Percentiles rank a stretch among this genome's conserved stretches.
phyloP scores from a whole-genome alignment of 2,329 filamentous ascomycete genomes.

The Colletotrichum musae region DNA sequence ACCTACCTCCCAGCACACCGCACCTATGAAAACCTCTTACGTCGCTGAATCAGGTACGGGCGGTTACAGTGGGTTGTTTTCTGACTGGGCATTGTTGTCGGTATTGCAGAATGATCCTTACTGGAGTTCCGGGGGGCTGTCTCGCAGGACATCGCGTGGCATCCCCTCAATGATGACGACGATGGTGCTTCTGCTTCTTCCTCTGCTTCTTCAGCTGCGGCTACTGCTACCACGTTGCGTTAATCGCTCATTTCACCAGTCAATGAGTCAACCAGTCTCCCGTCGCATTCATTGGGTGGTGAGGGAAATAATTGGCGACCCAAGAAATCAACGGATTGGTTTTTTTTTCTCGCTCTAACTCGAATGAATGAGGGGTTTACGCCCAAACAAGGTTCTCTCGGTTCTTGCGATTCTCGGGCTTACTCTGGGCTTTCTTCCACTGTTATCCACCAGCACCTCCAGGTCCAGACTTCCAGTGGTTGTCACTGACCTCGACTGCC shows the following conservation, averaged over 20 bases:
- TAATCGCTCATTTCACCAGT: constrained; percentile 32
- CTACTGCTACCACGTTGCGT: neutral
- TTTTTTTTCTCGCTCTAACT: constrained; percentile 31
- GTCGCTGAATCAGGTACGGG: constrained; percentile 30
- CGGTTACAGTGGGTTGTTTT: constrained; percentile 17
- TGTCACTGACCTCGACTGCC: constrained; percentile 28
- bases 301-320: constrained; percentile 32
- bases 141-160: no score
- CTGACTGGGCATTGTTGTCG: constrained; percentile 21
- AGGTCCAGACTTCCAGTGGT: constrained; percentile 24
- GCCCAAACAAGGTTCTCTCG: constrained; percentile 30
- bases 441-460: constrained; percentile 27
- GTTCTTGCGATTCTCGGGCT: constrained; percentile 33
- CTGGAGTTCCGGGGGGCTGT: no score
- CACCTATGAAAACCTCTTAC: constrained; percentile 27
- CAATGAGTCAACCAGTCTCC: constrained; percentile 22
- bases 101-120: no score
- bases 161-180: no score
- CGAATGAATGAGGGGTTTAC: constrained; percentile 38
- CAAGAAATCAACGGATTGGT: no score
- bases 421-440: constrained; percentile 40
- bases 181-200: no score
- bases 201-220: neutral
- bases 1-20: neutral
- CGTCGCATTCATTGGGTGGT: constrained; percentile 22